Evolutionary conservation across 78 protist species (phyloP).

Genomic region (Cavenderia fasciculata): DNA sequence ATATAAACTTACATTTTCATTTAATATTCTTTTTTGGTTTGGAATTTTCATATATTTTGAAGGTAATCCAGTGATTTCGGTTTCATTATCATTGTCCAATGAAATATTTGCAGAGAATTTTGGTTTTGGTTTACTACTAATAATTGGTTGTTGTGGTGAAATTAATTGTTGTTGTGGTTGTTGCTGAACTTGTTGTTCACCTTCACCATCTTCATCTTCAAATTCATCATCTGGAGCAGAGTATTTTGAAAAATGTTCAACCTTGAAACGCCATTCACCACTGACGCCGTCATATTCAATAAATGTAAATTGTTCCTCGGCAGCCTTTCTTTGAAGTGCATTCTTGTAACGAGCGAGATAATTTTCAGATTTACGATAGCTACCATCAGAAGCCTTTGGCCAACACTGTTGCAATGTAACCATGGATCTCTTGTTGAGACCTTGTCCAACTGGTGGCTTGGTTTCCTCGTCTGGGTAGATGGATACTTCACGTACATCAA

Average conservation of each 20-base stretch:
- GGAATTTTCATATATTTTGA: too few relatives aligned
- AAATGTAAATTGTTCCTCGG: conserved; percentile 4
- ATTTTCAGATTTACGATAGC: conserved; percentile 3
- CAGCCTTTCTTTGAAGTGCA: background rate
- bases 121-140: conserved; percentile 12
- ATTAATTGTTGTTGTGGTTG: background rate
- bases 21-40: too few relatives aligned
- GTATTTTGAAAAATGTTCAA: conserved; percentile 68
- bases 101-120: conserved; percentile 45
- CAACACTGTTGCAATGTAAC: conserved; percentile 39
- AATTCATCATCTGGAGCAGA: conserved; percentile 39
- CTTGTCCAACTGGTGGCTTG: conserved; percentile 49
- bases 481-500: conserved; percentile 24
- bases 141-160: background rate
- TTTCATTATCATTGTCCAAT: background rate
- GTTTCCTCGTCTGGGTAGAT: conserved; percentile 59
- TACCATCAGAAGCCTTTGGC: conserved; percentile 22
- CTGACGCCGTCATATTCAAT: conserved; percentile 2
- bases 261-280: conserved; percentile 63
- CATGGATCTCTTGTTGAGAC: conserved; percentile 14
- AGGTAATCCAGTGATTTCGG: too few relatives aligned
- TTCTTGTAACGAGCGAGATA: conserved; percentile 16
- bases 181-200: conserved; percentile 17
- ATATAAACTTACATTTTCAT: too few relatives aligned
- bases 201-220: conserved; percentile 32